Conservation (phyloP, 306 rosid species). For the Gastrolobium villosum region DNA sequence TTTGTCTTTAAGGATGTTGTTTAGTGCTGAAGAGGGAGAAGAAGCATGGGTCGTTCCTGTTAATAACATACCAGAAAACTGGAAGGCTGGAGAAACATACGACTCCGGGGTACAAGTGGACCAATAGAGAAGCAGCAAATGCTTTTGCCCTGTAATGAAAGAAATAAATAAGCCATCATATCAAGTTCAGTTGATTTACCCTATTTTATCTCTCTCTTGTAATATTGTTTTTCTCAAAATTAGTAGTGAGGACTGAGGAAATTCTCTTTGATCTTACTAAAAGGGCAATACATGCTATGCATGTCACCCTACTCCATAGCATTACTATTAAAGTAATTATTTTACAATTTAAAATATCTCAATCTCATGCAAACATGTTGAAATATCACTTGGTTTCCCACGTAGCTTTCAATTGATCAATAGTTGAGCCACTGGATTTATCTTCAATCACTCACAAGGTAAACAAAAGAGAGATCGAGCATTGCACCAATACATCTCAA, state of each 20-base stretch:
- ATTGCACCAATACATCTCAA: constrained; percentile 9
- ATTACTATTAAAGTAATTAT: constrained; percentile 12
- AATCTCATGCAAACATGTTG: constrained; percentile 1
- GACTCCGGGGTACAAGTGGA: constrained; percentile 91
- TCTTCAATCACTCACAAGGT: constrained; percentile 19
- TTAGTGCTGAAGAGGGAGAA: constrained; percentile 76
- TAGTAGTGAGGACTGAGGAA: constrained; percentile 14
- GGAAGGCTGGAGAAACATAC: constrained; percentile 83
- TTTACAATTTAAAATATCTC: neutral
- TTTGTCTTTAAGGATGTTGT: constrained; percentile 76
- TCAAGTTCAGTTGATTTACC: neutral
- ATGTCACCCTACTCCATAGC: neutral
- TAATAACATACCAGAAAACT: constrained; percentile 75
- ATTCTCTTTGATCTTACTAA: constrained; percentile 2
- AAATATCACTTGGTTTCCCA: constrained; percentile 11
- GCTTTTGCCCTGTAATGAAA: constrained; percentile 33
- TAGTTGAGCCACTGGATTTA: neutral
- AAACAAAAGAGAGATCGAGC: neutral
- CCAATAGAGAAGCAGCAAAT: constrained; percentile 43
- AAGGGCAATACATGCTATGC: neutral
- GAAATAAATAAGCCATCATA: constrained; percentile 42
- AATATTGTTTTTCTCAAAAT: neutral
- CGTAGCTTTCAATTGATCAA: constrained; percentile 22
- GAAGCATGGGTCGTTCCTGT: constrained; percentile 87
- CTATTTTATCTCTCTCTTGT: constrained; percentile 8